Evolutionary conservation across 345 rosid genomes (phyloP), one percentile per base, ranked within the genome.

Genomic region (Populus davidiana): DNA sequence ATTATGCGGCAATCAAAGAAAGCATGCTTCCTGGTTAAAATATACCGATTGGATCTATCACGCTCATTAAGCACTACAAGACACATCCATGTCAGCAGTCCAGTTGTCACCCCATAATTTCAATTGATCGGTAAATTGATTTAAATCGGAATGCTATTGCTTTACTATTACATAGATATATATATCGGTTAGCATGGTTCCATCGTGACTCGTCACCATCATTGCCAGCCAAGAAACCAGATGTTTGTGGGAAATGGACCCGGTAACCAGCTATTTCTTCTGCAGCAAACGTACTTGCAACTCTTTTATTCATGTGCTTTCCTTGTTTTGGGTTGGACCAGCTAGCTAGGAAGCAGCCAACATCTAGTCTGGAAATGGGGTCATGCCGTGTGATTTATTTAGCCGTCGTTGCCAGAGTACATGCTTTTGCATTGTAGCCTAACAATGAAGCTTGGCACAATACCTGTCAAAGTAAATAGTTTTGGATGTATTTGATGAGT

Each of bases 391-490:
- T 29, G 18, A 61, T 44, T 59, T 72, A 31, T 71, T 65, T 76
- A 59, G 14, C 44, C 68, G 27, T 81, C 80, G 52, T 62, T 75
- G 79, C 74, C 75, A 73, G 78, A 79, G 16, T 3, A 80, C 75
- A 84, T 72, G 81, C 61, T 41, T 31, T 41, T 31, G n/a, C 29
- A 23, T 71, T 63, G 23, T 6, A 52, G 56, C 73, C 6, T 13
- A 44, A n/a, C 35, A 14, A 29, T 1, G 56, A 47, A 35, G 31
- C 65, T 63, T 64, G 27, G 35, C 65, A 38, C 21, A 64, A 16
- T 31, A 71, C 63, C 13, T 1, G 29, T 1, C 8, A 25, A 25
- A 27, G 13, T 12, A 56, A n/a, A 44, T 23, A 47, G 14, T 38
- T 47, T 35, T 78, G 75, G 76, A 63, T 38, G 76, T 49, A 64